A percentile compares a stretch with the other conserved stretches of the same genome.
These are phyloP conservation scores for Debaryomyces psychrophilus DNA, from an alignment of 1,139 yeast species.

Conservation along the genomic window DNA sequence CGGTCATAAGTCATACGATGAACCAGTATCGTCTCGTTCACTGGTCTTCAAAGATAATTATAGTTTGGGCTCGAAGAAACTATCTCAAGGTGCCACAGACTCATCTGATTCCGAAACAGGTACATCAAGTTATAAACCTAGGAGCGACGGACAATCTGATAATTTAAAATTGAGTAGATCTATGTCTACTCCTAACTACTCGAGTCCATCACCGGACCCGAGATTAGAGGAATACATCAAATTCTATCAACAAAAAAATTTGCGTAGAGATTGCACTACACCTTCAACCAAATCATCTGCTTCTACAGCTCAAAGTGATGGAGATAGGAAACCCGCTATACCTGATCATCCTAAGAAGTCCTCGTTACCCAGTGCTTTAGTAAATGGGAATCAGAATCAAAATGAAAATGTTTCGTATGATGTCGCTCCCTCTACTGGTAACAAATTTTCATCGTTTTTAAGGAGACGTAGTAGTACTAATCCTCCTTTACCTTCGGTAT, in stretches of 20 bases:
- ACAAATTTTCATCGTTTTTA: conserved; percentile 29
- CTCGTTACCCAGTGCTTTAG: conserved; percentile 52
- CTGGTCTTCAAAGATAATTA: conserved; percentile 37
- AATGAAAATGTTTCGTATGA: not conserved
- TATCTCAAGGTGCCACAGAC: not conserved
- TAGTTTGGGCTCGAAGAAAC: conserved; percentile 13
- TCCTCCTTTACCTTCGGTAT: conserved; percentile 17
- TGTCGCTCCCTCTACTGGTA: conserved; percentile 18
- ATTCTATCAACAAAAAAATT: conserved; percentile 47
- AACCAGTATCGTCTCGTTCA: conserved; percentile 10
- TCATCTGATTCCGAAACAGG: not conserved
- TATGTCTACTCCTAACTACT: conserved; percentile 21
- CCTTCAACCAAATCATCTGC: conserved; percentile 22
- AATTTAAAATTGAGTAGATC: conserved; percentile 18
- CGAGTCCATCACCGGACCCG: conserved; percentile 42
- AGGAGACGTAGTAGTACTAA: conserved; percentile 24
- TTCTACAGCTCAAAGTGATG: conserved; percentile 15
- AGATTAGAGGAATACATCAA: conserved; percentile 60
- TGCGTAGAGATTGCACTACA: conserved; percentile 7
- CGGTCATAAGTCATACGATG: conserved; percentile 20
- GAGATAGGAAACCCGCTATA: conserved; percentile 3
- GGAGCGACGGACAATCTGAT: not conserved
- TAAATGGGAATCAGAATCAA: conserved; percentile 17
- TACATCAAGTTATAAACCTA: conserved; percentile 11
- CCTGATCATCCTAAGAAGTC: conserved; percentile 31